These are phyloP conservation scores for Trichoderma reesei DNA, from an alignment of 495 filamentous ascomycete species.

Conservation along the genomic window DNA sequence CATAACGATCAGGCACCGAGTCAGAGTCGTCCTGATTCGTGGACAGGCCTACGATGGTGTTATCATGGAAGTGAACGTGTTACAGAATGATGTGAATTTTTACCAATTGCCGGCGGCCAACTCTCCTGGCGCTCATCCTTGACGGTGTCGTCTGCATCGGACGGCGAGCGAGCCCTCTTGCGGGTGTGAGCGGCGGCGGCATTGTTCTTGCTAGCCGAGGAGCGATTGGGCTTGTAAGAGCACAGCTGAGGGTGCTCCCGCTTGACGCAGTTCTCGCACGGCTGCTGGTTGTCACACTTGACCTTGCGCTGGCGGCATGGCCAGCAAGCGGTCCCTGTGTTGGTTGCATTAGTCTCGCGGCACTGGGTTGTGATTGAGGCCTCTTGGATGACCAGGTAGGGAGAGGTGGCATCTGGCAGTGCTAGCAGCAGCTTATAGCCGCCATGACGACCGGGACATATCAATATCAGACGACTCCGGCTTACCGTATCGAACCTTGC, in stretches of 20 bases:
- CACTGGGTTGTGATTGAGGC: background rate
- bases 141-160: conserved; percentile 25
- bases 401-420: too few relatives aligned
- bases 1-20: conserved; percentile 53
- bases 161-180: conserved; percentile 39
- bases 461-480: conserved; percentile 7
- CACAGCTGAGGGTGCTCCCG: conserved; percentile 62
- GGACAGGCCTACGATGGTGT: conserved; percentile 23
- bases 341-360: conserved; percentile 13
- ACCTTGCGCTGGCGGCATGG: conserved; percentile 66
- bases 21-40: conserved; percentile 45
- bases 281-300: conserved; percentile 63
- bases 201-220: conserved; percentile 38
- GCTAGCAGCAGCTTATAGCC: too few relatives aligned
- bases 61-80: conserved; percentile 7
- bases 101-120: conserved; percentile 31
- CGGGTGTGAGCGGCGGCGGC: conserved; percentile 25
- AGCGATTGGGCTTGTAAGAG: conserved; percentile 60
- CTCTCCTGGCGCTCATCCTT: conserved; percentile 34
- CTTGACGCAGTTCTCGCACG: conserved; percentile 66
- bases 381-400: too few relatives aligned
- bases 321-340: conserved; percentile 54
- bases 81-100: background rate
- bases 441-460: too few relatives aligned
- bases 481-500: conserved; percentile 51